Evolutionary conservation across 2,329 filamentous ascomycete species (phyloP), one percentile per base, ranked within the genome.

Genomic region (Alternaria metachromatica): DNA sequence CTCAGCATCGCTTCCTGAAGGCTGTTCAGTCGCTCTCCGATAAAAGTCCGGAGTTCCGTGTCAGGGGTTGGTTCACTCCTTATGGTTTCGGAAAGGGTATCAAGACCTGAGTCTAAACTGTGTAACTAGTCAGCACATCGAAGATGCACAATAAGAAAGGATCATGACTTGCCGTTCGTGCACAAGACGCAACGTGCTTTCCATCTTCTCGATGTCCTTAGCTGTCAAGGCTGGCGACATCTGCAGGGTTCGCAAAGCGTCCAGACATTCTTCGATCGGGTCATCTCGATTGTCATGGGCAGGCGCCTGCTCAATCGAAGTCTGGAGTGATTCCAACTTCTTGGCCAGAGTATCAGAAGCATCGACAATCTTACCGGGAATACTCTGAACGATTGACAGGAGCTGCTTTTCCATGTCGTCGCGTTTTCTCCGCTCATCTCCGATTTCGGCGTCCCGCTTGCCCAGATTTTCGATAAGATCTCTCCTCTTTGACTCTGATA

Each of bases 171-270:
- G 75, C 76, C 63, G 66, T 33, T 76, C 58, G 23, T 70, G 55
- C 6, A 77, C 26, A 23, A 58, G 71, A 12, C 62, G 65, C 18
- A 78, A 50, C 66, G 74, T 75, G 9, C 33, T 33, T 49, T 78
- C 72, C 3, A 66, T 68, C 43, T 72, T 73, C 11, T 64, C 50
- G 3, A 73, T 49, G 43, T 77, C 71, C 2, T 73, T 64, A 2
- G 44, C 10, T 1, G 72, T 75, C 26, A 76, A 53, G 10, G 68
- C 46, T 2, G 72, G 68, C 1, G 60, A 66, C 8, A 41, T 37
- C 26, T 69, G 58, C 18, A 77, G 55, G 12, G 55, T 60, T n/a
- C 67, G 60, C 28, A 79, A 51, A 6, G 50, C 58, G 0, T 63
- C 53, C 2, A 73, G 21, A 33, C 73, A 75, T 26, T 76, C 62